Evolutionary conservation across 805 yeast genomes (phyloP).

Genomic region (Spathaspora hagerdaliae): DNA sequence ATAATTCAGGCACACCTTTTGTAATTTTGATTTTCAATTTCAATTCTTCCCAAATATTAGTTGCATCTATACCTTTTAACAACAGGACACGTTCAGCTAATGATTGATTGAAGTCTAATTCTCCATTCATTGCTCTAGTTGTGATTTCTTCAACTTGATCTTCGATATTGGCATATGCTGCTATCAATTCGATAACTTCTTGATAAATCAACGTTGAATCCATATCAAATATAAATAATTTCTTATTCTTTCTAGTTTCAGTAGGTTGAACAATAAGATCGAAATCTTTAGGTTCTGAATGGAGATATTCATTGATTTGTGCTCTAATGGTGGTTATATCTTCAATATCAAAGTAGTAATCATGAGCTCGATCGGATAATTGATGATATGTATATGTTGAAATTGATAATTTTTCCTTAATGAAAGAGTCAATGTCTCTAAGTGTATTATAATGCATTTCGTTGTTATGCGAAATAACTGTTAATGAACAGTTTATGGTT

Average conservation of each 20-base stretch:
- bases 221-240: conserved; percentile 90
- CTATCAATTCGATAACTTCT: conserved; percentile 94
- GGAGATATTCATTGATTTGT: conserved; percentile 5
- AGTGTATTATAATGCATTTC: not conserved
- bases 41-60: conserved; percentile 72
- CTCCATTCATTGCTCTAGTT: conserved; percentile 95
- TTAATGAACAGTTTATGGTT: not conserved
- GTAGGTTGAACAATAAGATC: conserved; percentile 32
- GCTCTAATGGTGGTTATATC: conserved; percentile 7
- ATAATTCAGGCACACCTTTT: conserved; percentile 78
- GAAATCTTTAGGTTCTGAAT: conserved; percentile 8
- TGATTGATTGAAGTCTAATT: conserved; percentile 84
- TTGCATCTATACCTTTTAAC: conserved; percentile 76
- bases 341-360: conserved; percentile 12
- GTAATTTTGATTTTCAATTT: conserved; percentile 68
- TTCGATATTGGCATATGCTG: conserved; percentile 90
- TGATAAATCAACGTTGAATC: conserved; percentile 94
- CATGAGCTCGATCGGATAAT: conserved; percentile 20
- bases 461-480: not conserved
- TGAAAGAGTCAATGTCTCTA: not conserved
- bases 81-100: conserved; percentile 69
- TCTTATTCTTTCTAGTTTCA: conserved; percentile 29
- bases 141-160: conserved; percentile 84
- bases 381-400: conserved; percentile 2
- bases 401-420: not conserved